Evolutionary conservation across 371 early-diverging fungal genomes (phyloP).

Genomic region (Entomophthora muscae): DNA sequence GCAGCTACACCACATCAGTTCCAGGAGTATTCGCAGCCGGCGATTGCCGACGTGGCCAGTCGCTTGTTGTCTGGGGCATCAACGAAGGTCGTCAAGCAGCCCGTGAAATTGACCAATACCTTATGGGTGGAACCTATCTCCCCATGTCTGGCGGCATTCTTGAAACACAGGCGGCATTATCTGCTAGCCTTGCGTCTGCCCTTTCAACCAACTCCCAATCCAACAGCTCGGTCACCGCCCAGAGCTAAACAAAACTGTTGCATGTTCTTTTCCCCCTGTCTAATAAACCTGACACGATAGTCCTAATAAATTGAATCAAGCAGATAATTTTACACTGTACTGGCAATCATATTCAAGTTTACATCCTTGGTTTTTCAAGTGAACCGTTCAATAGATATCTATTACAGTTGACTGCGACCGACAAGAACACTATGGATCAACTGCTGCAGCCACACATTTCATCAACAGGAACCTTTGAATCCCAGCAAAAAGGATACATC

Average conservation of each 20-base stretch:
- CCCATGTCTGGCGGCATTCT: conserved; percentile 48
- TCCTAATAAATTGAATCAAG: too few relatives aligned
- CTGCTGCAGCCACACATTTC: too few relatives aligned
- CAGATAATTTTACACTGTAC: too few relatives aligned
- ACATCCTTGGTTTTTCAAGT: too few relatives aligned
- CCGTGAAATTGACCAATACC: conserved; percentile 67
- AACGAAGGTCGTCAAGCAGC: conserved; percentile 93
- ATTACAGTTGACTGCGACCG: too few relatives aligned
- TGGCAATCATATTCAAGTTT: too few relatives aligned
- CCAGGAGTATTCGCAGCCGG: conserved; percentile 85
- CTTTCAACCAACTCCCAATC: neutral
- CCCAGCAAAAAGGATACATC: too few relatives aligned
- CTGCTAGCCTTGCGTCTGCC: neutral
- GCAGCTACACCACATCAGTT: conserved; percentile 55
- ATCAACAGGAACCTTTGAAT: too few relatives aligned
- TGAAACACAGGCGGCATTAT: neutral
- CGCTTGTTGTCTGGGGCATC: conserved; percentile 91
- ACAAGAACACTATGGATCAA: too few relatives aligned
- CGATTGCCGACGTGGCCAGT: conserved; percentile 91
- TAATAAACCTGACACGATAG: neutral
- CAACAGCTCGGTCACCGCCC: neutral
- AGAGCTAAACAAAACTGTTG: neutral
- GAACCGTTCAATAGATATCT: too few relatives aligned
- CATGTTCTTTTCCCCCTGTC: neutral
- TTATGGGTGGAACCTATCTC: conserved; percentile 42